Evolutionary conservation across 1,139 yeast species (phyloP).

Genomic region (Starmera stellimalicola): DNA sequence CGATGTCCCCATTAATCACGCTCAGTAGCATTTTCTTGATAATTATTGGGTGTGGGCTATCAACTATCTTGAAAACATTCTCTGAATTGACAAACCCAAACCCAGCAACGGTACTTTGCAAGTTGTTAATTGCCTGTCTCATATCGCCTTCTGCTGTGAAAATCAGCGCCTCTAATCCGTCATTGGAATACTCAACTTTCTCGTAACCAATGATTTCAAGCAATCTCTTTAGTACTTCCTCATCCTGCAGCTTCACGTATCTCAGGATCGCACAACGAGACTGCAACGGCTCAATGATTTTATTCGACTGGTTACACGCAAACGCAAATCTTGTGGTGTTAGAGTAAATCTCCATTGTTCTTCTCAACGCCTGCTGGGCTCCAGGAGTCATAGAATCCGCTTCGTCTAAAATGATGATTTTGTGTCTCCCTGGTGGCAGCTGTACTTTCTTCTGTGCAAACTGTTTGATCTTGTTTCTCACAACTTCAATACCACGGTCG

Average conservation of each 20-base stretch:
- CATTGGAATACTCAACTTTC: constrained; percentile 70
- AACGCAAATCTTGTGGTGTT: constrained; percentile 94
- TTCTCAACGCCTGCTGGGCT: constrained; percentile 93
- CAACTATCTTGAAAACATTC: constrained; percentile 91
- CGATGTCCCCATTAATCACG: constrained; percentile 45
- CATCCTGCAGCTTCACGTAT: constrained; percentile 72
- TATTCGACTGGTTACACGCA: constrained; percentile 91
- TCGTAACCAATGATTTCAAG: constrained; percentile 66
- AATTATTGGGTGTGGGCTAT: constrained; percentile 90
- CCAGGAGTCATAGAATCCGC: constrained; percentile 99
- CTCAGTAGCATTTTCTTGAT: constrained; percentile 67
- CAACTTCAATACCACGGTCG: constrained; percentile 94
- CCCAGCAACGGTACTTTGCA: constrained; percentile 92
- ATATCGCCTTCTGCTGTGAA: constrained; percentile 98
- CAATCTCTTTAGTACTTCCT: constrained; percentile 71
- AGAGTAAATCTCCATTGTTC: constrained; percentile 95
- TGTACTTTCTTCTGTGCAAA: constrained; percentile 90
- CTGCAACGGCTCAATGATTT: constrained; percentile 93
- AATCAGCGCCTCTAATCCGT: constrained; percentile 88
- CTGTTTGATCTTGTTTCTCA: constrained; percentile 82
- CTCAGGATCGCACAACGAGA: constrained; percentile 93
- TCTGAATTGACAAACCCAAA: constrained; percentile 84
- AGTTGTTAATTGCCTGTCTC: constrained; percentile 94
- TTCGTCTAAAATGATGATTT: constrained; percentile 85
- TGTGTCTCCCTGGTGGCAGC: constrained; percentile 68